Evolutionary conservation across 306 rosid species (phyloP).

Genomic region (Lotus japonicus): DNA sequence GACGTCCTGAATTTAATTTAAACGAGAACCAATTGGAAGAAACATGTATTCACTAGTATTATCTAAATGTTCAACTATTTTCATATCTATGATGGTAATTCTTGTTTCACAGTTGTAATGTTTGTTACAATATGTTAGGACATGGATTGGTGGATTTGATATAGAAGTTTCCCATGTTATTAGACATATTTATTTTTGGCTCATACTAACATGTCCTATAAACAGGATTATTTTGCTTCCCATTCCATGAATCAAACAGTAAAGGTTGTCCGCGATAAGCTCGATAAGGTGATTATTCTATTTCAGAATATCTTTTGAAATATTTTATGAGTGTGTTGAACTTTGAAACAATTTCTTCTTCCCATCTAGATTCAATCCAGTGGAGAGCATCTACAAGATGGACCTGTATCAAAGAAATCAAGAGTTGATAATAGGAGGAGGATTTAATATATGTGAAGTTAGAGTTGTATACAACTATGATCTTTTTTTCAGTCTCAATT

Average conservation of each 20-base stretch:
- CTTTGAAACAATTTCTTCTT: slow-evolving; percentile 5
- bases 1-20: background rate
- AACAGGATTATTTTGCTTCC: slow-evolving; percentile 79
- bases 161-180: background rate
- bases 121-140: slow-evolving; percentile 7
- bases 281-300: slow-evolving; percentile 60
- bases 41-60: too few relatives aligned
- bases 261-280: slow-evolving; percentile 66
- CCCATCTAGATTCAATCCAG: slow-evolving; percentile 56
- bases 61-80: background rate
- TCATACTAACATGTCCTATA: slow-evolving; percentile 16
- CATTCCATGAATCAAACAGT: slow-evolving; percentile 84
- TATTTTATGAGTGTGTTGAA: background rate
- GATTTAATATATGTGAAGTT: slow-evolving; percentile 38
- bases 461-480: background rate
- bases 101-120: background rate
- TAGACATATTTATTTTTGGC: slow-evolving; percentile 2
- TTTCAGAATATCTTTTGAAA: background rate
- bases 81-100: too few relatives aligned
- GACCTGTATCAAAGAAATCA: slow-evolving; percentile 51
- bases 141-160: background rate
- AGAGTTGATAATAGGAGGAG: slow-evolving; percentile 80
- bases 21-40: background rate
- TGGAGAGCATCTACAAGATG: slow-evolving; percentile 46
- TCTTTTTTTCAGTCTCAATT: background rate